A percentile compares a stretch with the other conserved stretches of the same genome.
Conservation (phyloP, 225 moss, liverwort and hornwort species). For the Physcomitrellopsis africana region DNA sequence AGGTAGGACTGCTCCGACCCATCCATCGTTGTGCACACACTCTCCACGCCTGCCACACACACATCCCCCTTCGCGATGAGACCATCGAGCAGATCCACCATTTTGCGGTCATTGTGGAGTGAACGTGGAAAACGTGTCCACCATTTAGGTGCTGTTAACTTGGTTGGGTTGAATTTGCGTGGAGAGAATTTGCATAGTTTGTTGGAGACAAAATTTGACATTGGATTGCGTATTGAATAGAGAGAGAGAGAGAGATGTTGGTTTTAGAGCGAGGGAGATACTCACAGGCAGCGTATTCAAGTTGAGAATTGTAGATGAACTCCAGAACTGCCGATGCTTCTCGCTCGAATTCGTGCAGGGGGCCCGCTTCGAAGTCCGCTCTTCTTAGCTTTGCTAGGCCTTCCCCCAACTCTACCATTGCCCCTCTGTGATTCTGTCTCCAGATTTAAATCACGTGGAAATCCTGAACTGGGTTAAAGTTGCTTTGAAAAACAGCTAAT, state of each 20-base stretch:
- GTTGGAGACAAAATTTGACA: no score
- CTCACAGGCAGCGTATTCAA: conserved; percentile 95
- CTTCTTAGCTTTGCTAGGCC: conserved; percentile 83
- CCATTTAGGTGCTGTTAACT: no score
- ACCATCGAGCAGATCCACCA: no score
- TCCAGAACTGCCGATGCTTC: conserved; percentile 89
- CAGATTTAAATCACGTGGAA: conserved; percentile 20
- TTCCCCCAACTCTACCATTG: conserved; percentile 97
- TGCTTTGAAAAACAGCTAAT: conserved; percentile 2
- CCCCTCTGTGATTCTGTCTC: conserved; percentile 92
- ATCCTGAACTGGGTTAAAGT: neutral
- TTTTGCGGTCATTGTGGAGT: no score
- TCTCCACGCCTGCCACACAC: conserved; percentile 67
- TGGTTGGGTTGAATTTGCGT: no score
- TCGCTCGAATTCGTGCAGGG: conserved; percentile 85
- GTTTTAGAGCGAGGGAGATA: neutral
- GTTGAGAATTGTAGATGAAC: conserved; percentile 87
- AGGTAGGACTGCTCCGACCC: conserved; percentile 89
- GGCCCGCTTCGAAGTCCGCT: conserved; percentile 63
- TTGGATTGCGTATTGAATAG: no score
- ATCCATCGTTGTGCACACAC: conserved; percentile 88
- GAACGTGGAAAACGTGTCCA: no score
- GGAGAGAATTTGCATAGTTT: no score
- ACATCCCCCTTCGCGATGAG: neutral
- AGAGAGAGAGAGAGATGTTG: no score